Conservation (phyloP, 169 alveolate genomes). For the Babesia bigemina region DNA sequence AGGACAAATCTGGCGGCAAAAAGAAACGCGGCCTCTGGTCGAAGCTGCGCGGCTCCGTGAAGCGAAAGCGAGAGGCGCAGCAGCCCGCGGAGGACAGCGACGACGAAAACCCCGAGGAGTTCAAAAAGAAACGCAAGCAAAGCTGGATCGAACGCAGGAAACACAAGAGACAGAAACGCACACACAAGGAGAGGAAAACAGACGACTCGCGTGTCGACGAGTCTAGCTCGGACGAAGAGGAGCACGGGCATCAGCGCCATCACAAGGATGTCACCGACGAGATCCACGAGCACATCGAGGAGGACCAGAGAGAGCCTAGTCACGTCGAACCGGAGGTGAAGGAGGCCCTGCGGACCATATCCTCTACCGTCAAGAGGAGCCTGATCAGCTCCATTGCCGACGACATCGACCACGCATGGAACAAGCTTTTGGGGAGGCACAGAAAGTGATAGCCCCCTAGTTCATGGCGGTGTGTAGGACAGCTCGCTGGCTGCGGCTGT, state of each 20-base stretch:
- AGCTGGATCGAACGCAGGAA: not conserved
- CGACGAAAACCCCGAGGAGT: not conserved
- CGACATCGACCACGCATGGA: slow-evolving; percentile 19
- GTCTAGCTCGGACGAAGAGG: too few relatives aligned
- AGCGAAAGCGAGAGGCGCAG: not conserved
- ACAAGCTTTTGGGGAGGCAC: not conserved
- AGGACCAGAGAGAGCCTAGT: slow-evolving; percentile 24
- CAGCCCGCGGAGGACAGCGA: not conserved
- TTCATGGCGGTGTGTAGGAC: too few relatives aligned
- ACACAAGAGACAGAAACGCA: not conserved
- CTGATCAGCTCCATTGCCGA: slow-evolving; percentile 7
- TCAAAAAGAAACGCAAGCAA: not conserved
- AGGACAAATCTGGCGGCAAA: not conserved
- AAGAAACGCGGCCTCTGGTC: not conserved
- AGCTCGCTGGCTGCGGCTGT: too few relatives aligned
- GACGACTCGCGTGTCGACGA: not conserved
- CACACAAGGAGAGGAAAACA: not conserved
- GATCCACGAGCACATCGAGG: slow-evolving; percentile 10
- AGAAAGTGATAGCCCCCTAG: not conserved
- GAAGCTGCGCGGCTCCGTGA: not conserved
- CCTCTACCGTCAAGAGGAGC: slow-evolving; percentile 2
- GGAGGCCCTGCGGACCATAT: not conserved
- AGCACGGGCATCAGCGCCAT: not conserved
- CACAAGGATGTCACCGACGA: slow-evolving; percentile 26
- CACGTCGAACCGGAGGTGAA: not conserved